Base-by-base conservation (phyloP, 768 basidiomycete species). In the Tulasnella sp. region DNA sequence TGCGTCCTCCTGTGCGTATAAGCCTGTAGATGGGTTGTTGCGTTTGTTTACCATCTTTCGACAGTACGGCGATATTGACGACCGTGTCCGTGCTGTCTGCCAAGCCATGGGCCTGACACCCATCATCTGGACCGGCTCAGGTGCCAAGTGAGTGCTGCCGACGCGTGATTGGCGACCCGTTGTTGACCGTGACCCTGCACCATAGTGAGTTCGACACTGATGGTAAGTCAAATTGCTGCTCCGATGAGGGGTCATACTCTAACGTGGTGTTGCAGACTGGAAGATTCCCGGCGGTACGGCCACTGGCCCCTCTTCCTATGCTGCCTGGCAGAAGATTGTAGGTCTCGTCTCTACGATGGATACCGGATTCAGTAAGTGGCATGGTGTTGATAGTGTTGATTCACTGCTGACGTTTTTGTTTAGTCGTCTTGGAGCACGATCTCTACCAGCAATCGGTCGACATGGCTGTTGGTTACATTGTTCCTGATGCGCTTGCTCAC, bases 31-130 rank as follows among this genome's bases (percentile, higher is more conserved):
- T 11, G 36, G 12, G 21, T 46, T 9, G 43, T 12, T 27, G 15
- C 15, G 12, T 12, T 53, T 53, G 39, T 23, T 37, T 8, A 51
- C 21, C 21, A 39, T 9, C 19, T 37, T 53, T 12, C 9, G 7
- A n/a, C 56, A 59, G 17, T 88, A 75, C 61, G 86, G 87, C 64
- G 87, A 90, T 65, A 85, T 89, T 27, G 92, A 98, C 67, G 85
- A 90, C 70, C 89, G 93, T 64, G 91, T 98, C 43, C 86, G 94
- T 60, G 85, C 84, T 37, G 90, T 98, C 67, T 73, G 82, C 17
- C 68, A 88, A 53, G 88, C 90, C 29, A 94, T 98, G 93, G 90
- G 91, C 42, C 71, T 97, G 70, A 73, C 82, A 9, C 88, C 94
- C 25, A 81, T 96, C 65, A 84, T 94, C 67, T 97, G 93, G 93